Evolutionary conservation across 2,329 filamentous ascomycete genomes (phyloP).

Genomic region (Rutstroemia sp.): DNA sequence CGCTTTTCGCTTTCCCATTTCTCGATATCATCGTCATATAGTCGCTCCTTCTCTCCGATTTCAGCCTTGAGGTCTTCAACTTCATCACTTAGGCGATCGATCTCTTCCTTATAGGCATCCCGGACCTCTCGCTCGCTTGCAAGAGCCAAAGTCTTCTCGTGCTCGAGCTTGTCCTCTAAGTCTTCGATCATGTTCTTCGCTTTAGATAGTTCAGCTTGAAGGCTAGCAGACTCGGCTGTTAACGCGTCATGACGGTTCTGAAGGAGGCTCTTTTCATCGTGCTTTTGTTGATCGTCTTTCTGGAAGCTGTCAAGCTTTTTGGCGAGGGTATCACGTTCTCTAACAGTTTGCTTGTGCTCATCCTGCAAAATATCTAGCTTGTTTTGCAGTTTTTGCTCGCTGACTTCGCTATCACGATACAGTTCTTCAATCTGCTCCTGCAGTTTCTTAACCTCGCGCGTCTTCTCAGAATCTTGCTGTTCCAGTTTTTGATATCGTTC

Average conservation of each 20-base stretch:
- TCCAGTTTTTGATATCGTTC: slow-evolving; percentile 37
- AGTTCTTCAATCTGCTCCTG: slow-evolving; percentile 35
- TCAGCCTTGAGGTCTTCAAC: slow-evolving; percentile 48
- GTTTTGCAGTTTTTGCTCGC: slow-evolving; percentile 31
- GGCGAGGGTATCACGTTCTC: slow-evolving; percentile 15
- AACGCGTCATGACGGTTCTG: slow-evolving; percentile 63
- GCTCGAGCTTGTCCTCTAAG: slow-evolving; percentile 41
- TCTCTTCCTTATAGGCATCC: slow-evolving; percentile 44
- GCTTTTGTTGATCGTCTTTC: slow-evolving; percentile 50
- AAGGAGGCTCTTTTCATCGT: slow-evolving; percentile 61
- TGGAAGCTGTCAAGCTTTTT: slow-evolving; percentile 28
- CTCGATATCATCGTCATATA: slow-evolving; percentile 64
- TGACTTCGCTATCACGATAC: slow-evolving; percentile 24
- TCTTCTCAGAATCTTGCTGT: slow-evolving; percentile 37
- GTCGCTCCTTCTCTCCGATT: slow-evolving; percentile 61
- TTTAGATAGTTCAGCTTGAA: slow-evolving; percentile 55
- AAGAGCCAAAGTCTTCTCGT: slow-evolving; percentile 31
- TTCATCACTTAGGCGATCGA: slow-evolving; percentile 44
- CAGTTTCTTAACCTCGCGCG: slow-evolving; percentile 32
- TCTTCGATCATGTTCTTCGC: slow-evolving; percentile 37
- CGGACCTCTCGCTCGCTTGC: slow-evolving; percentile 55
- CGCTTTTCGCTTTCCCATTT: slow-evolving; percentile 64
- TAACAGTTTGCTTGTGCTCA: slow-evolving; percentile 31
- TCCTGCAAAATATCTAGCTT: slow-evolving; percentile 35
- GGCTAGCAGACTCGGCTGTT: slow-evolving; percentile 54